Evolutionary conservation across 768 basidiomycete genomes (phyloP), one percentile per base, ranked within the genome.

Genomic region (Termitomyces sp.): DNA sequence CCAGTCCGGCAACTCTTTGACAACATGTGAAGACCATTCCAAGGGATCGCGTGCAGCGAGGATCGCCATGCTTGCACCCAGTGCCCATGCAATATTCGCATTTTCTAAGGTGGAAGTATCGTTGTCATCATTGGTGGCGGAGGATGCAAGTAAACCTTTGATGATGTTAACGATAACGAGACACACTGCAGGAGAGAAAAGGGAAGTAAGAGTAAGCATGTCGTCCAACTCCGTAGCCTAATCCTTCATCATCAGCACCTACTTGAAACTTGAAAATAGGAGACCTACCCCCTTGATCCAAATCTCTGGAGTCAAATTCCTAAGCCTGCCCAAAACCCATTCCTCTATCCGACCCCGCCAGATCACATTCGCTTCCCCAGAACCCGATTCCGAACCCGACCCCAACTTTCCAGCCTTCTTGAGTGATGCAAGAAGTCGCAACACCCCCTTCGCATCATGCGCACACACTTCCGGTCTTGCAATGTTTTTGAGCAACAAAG

Each of bases 21-120:
- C 19, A 1, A 82, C 72, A 28, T 70, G 64, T 3, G 69, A 67
- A 1, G 61, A 63, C 83, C 85, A 87, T 60, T 82, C 78, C 3
- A 64, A 59, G 1, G 63, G 41, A 17, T 76, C 67, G 12, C 77
- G 70, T 55, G 69, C 73, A 0, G 81, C 72, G 3, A 92, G 72
- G 9, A 77, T 72, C 1, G 72, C 70, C 72, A 90, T 72, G 58
- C 83, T 88, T n/a, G 73, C 63, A n/a, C 83, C 82, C 16, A 89
- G 61, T 1, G 82, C 75, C 79, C 83, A 85, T 1, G 81, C 74
- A 2, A 3, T 37, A 51, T 27, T 40, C 25, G 19, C 4, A 40
- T 27, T 40, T 39, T 39, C n/a, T 12, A 75, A 67, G 49, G 78
- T 82, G 44, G 70, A 50, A 3, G 51, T 59, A 37, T 68, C 72